Evolutionary conservation across 306 rosid genomes (phyloP).

Genomic region (Cyamopsis tetragonoloba): DNA sequence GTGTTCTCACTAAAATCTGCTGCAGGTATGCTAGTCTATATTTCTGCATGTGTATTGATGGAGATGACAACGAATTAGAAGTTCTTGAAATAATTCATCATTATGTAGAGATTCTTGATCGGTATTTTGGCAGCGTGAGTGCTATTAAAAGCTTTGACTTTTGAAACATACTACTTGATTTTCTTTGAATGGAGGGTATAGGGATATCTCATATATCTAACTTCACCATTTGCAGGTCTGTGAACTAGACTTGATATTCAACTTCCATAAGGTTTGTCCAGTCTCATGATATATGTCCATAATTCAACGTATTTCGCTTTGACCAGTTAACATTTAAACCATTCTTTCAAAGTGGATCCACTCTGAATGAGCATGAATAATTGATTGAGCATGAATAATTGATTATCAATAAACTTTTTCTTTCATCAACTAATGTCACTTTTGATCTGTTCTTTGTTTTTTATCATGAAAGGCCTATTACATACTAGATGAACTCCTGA

Average conservation of each 20-base stretch:
- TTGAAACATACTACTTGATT: not conserved
- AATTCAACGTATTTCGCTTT: not conserved
- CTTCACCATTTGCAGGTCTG: conserved; percentile 52
- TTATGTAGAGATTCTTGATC: conserved; percentile 86
- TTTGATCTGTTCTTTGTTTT: conserved; percentile 20
- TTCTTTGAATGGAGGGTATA: not conserved
- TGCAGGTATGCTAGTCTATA: conserved; percentile 96
- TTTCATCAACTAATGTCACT: not conserved
- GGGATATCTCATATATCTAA: not conserved
- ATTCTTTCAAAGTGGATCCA: conserved; percentile 4
- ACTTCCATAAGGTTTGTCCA: conserved; percentile 79
- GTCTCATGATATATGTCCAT: not conserved
- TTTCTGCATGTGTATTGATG: conserved; percentile 93
- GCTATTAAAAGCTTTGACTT: conserved; percentile 18
- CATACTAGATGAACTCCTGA: conserved; percentile 80
- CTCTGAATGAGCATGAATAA: not conserved
- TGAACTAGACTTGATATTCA: conserved; percentile 83
- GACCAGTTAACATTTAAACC: not conserved
- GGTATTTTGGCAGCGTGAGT: conserved; percentile 92
- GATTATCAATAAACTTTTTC: not conserved
- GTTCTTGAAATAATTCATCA: conserved; percentile 86
- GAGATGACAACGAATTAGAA: conserved; percentile 84
- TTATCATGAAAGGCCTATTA: conserved; percentile 70
- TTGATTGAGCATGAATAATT: not conserved
- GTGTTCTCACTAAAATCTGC: not conserved